A percentile compares a stretch with the other conserved stretches of the same genome.
phyloP scores from a whole-genome alignment of 179 eudicot species.

The Silene vulgaris region DNA sequence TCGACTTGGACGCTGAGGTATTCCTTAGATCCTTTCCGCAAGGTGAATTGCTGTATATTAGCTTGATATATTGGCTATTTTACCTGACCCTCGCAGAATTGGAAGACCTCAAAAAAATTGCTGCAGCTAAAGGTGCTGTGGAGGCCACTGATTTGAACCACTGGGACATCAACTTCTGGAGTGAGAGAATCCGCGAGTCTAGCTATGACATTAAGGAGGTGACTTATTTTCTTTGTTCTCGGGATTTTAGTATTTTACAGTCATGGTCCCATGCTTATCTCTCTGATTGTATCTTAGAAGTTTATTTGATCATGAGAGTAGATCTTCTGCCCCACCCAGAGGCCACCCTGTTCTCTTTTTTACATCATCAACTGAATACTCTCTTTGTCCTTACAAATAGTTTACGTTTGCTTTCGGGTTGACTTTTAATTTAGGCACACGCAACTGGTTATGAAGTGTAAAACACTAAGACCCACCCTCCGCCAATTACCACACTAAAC shows the following conservation, averaged over 20 bases:
- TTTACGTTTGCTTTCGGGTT: too few relatives aligned
- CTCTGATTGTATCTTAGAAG: neutral
- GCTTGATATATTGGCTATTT: neutral
- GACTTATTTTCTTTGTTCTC: neutral
- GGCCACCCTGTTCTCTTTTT: too few relatives aligned
- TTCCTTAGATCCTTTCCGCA: too few relatives aligned
- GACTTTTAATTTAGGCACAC: too few relatives aligned
- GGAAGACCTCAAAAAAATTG: conserved; percentile 30
- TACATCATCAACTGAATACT: too few relatives aligned
- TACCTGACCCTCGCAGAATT: neutral
- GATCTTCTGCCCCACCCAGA: too few relatives aligned
- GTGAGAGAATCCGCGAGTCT: conserved; percentile 39
- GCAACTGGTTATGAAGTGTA: too few relatives aligned
- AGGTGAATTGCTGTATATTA: neutral
- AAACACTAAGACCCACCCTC: too few relatives aligned
- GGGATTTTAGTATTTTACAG: neutral
- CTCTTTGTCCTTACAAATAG: too few relatives aligned
- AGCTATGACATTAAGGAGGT: conserved; percentile 37
- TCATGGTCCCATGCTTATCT: neutral
- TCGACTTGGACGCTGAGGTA: too few relatives aligned
- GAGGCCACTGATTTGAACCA: conserved; percentile 28
- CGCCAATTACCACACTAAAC: too few relatives aligned
- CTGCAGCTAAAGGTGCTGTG: conserved; percentile 24
- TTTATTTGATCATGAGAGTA: too few relatives aligned
- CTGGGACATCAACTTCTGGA: conserved; percentile 41